Percentiles rank a stretch among this genome's conserved stretches.
Conservation (phyloP, 495 filamentous ascomycete species). For the Aspergillus egyptiacus region DNA sequence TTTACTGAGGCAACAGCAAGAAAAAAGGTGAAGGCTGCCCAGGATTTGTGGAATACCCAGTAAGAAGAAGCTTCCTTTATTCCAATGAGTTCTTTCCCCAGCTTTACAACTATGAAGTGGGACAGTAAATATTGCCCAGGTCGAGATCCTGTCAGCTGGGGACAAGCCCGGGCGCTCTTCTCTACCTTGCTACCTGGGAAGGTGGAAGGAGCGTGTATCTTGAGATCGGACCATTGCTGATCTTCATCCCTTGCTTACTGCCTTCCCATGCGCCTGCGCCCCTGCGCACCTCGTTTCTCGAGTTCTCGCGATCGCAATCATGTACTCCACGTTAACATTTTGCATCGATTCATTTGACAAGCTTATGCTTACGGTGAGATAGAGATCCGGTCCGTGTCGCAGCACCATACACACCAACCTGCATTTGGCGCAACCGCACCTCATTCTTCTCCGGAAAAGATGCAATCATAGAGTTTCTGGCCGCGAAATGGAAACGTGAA, state of each 20-base stretch:
- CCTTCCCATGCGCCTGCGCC: background rate
- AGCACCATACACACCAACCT: constrained; percentile 66
- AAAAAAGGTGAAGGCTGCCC: constrained; percentile 79
- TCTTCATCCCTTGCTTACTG: constrained; percentile 30
- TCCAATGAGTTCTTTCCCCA: background rate
- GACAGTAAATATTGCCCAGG: no score
- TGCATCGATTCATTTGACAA: no score
- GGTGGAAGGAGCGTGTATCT: background rate
- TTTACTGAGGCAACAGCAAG: constrained; percentile 70
- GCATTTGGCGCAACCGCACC: constrained; percentile 78
- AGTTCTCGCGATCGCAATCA: no score
- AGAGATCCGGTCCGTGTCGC: constrained; percentile 61
- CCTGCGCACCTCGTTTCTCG: background rate
- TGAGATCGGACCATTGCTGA: background rate
- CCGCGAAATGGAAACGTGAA: constrained; percentile 72
- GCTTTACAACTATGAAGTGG: no score
- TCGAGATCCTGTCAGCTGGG: no score
- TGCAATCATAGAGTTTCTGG: constrained; percentile 65
- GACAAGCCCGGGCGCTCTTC: no score
- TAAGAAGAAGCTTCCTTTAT: constrained; percentile 26
- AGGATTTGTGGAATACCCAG: constrained; percentile 81
- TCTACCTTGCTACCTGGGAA: background rate
- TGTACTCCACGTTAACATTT: no score
- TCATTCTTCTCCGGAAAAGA: constrained; percentile 65
- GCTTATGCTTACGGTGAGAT: background rate